phyloP scores from a whole-genome alignment of 202 grass and related monocot species.

The Musa balbisiana region DNA sequence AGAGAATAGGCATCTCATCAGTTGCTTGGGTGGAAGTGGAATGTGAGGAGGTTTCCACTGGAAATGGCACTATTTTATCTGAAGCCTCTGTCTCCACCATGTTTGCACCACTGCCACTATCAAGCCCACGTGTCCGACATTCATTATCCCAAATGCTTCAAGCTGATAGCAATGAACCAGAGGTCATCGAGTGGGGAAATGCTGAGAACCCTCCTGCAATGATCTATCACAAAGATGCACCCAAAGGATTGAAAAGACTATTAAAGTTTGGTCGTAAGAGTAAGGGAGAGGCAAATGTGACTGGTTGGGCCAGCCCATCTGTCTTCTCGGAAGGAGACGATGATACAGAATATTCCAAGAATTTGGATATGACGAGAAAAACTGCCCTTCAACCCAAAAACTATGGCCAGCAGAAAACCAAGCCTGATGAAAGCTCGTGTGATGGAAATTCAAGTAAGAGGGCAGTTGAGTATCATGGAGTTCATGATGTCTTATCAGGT shows the following conservation, averaged over 20 bases:
- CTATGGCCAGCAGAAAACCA: constrained; percentile 8
- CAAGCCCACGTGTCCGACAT: constrained; percentile 70
- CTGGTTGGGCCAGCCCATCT: constrained; percentile 59
- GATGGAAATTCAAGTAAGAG: constrained; percentile 52
- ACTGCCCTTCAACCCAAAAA: background rate
- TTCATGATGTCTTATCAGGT: constrained; percentile 69
- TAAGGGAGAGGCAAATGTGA: constrained; percentile 61
- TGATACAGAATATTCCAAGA: constrained; percentile 64
- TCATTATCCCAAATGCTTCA: constrained; percentile 99
- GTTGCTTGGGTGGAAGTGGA: constrained; percentile 92
- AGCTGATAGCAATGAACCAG: constrained; percentile 81
- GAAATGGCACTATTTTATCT: background rate
- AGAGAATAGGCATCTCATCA: constrained; percentile 89
- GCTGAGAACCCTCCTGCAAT: constrained; percentile 92
- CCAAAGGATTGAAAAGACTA: constrained; percentile 96
- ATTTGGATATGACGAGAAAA: constrained; percentile 24
- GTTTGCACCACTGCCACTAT: constrained; percentile 24
- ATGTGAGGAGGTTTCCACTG: constrained; percentile 49
- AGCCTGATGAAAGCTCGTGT: constrained; percentile 40
- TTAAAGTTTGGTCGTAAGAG: constrained; percentile 92
- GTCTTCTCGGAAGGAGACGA: constrained; percentile 97
- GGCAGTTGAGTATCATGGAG: constrained; percentile 52
- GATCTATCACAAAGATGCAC: constrained; percentile 91
- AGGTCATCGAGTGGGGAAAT: constrained; percentile 98
- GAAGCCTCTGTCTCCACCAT: background rate